Evolutionary conservation across 805 yeast species (phyloP), one percentile per base, ranked within the genome.

Genomic region (Lachancea sp.): DNA sequence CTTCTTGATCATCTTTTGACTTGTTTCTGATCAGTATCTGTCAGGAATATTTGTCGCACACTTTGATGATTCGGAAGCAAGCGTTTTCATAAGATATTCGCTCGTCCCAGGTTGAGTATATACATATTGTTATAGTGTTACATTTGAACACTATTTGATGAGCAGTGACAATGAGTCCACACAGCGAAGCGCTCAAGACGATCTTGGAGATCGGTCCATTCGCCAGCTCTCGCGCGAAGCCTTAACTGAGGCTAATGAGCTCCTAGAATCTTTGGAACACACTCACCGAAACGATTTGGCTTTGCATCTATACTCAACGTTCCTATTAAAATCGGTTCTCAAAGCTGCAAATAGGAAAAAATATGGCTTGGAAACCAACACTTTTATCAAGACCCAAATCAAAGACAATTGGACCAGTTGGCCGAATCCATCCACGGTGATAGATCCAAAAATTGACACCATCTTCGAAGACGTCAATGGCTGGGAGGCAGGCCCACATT

Each of bases 241-340:
- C 3, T 15, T 44, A 27, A 32, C n/a, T 15, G 44, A 49, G 33
- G 63, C 64, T 2, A 55, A 59, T 34, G 66, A 62, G 57, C 36
- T 69, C 19, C 37, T 73, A 10, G 49, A 61, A n/a, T 51, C 60
- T 6, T 52, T 80, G 19, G 86, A 82, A 51, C 66, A 66, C 12
- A 71, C 71, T 1, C 76, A 72, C 48, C 61, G 79, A 27, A 61
- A 62, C 11, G 89, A 85, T 60, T 62, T 85, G 26, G 73, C 83
- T 0, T 56, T 78, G 2, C 95, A 85, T 62, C 61, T 86, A 3
- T 85, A 82, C 58, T 74, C 84, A 19, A 58, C 80, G 0, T 68
- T 69, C 47, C 64, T 85, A 25, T 44, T 63, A 35, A 59, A 62
- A 46, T 48, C 48, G 15, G 40, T 59, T 15, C 42, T 63, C 16